Percentiles rank a stretch among this genome's conserved stretches.
Evolutionary conservation across 441 rosid species (phyloP).

Genomic region (Oxalis stricta): DNA sequence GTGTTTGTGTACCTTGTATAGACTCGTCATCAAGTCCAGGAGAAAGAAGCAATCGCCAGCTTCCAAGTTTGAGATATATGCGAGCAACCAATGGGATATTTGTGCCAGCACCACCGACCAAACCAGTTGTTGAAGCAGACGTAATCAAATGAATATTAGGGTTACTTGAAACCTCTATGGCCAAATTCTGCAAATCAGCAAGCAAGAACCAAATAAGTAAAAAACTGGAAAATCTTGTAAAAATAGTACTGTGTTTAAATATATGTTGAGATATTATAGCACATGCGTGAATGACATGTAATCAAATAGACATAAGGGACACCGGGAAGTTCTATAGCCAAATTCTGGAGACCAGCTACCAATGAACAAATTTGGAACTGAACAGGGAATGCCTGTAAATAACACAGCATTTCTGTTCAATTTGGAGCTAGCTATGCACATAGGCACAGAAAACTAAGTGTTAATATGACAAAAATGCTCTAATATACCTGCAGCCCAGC

Average conservation of each 20-base stretch:
- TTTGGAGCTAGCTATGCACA: no score
- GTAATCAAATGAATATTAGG: conserved; percentile 42
- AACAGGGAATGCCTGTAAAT: conserved; percentile 1
- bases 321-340: no score
- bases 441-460: neutral
- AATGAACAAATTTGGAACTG: no score
- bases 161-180: conserved; percentile 61
- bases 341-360: no score
- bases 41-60: conserved; percentile 88
- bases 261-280: no score
- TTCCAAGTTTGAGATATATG: conserved; percentile 78
- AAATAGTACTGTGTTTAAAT: no score
- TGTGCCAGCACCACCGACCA: conserved; percentile 30
- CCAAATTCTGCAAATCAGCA: conserved; percentile 41
- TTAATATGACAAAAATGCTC: conserved; percentile 2
- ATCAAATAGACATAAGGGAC: no score
- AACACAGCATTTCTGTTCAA: no score
- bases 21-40: conserved; percentile 89
- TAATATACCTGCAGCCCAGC: conserved; percentile 62
- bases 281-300: no score
- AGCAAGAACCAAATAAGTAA: conserved; percentile 15
- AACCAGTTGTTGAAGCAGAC: conserved; percentile 36
- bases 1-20: conserved; percentile 50
- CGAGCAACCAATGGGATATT: conserved; percentile 81
- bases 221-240: conserved; percentile 7